Evolutionary conservation across 345 rosid species (phyloP), one percentile per base, ranked within the genome.

Genomic region (Kandelia obovata): DNA sequence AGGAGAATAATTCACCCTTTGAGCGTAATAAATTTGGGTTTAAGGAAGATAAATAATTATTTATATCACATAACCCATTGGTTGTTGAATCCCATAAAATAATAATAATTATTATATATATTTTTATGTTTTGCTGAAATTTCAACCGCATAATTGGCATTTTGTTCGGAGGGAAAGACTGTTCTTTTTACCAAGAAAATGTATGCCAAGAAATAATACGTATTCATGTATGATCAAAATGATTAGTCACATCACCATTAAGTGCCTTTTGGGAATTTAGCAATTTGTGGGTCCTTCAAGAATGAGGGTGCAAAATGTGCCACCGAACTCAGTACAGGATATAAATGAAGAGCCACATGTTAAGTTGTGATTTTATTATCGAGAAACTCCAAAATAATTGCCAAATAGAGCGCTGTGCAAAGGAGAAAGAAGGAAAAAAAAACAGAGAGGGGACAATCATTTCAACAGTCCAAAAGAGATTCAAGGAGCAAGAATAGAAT

Each of bases 391-490:
- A 68, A 39, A 27, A 28, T 49, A 43, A 28, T 63, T 56, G 58
- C 30, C 30, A 61, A 21, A 23, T 11, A 15, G 27, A 60, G 51
- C n/a, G 30, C 20, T 10, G 5, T 59, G 6, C 11, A 35, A 9
- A 53, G 16, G 6, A 34, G 34, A 28, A 19, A 52, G 17, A 21
- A 21, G 21, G 43, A 55, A 35, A 61, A 7, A 15, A 30, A n/a
- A 53, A 23, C 61, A 63, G 67, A 73, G 61, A 70, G 58, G 64
- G 65, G 70, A 31, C 67, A 68, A 67, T 75, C 67, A 72, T 64
- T 67, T 65, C 73, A 61, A 20, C 19, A 58, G 74, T 82, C 60
- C 21, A 21, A 76, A 82, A 78, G 76, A 68, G 76, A 55, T 35
- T 47, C 32, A 56, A 56, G 55, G 65, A 43, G 46, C 49, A 56